A percentile compares a stretch with the other conserved stretches of the same genome.
Conservation (phyloP, 139 green algal genomes). For the Micromonas commoda region DNA sequence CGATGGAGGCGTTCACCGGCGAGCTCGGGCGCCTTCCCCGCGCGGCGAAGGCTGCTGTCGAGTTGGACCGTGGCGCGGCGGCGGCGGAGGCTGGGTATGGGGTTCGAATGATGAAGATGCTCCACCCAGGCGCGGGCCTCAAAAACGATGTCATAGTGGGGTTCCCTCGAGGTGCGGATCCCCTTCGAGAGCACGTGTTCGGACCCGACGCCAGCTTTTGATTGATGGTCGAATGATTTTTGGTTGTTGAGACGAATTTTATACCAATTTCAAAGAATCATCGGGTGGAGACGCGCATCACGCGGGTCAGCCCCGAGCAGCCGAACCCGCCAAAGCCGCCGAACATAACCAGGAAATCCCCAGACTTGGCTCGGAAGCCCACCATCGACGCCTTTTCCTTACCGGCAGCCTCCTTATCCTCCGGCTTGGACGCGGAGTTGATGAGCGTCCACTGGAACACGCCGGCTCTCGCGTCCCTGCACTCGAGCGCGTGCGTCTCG, state of each 20-base stretch:
- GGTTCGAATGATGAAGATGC: neutral
- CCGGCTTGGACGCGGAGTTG: neutral
- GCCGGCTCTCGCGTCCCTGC: neutral
- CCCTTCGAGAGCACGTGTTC: neutral
- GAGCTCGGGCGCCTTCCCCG: neutral
- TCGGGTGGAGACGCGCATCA: too few species aligned
- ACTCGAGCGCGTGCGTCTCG: neutral
- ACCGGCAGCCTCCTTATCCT: too few species aligned
- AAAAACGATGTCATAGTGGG: neutral
- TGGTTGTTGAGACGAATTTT: too few species aligned
- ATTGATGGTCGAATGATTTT: too few species aligned
- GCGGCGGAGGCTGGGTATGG: neutral
- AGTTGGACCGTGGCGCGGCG: neutral
- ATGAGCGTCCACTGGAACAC: neutral
- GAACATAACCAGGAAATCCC: too few species aligned
- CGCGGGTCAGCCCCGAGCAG: too few species aligned
- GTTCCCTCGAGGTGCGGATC: neutral
- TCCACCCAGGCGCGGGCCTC: neutral
- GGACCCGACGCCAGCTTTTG: neutral
- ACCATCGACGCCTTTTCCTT: too few species aligned
- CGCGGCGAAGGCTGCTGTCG: neutral
- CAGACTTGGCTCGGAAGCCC: too few species aligned
- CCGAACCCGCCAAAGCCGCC: too few species aligned
- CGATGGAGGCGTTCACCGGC: neutral
- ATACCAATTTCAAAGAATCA: too few species aligned